phyloP scores from a whole-genome alignment of 257 asterid species.

The Leonotis leonurus region DNA sequence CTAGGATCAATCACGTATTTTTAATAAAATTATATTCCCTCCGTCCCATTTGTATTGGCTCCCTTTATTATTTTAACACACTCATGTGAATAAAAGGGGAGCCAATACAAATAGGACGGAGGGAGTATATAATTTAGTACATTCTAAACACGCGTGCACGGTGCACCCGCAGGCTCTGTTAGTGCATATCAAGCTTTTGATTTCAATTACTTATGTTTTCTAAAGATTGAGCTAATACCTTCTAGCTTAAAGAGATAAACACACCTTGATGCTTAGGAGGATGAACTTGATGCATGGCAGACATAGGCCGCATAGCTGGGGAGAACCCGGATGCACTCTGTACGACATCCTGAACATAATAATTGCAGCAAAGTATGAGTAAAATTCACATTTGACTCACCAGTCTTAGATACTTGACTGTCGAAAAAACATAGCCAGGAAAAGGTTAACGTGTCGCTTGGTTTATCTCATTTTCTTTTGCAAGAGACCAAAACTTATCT shows the following conservation, averaged over 20 bases:
- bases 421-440: neutral
- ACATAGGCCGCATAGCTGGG: conserved; percentile 44
- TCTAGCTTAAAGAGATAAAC: conserved; percentile 24
- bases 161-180: neutral
- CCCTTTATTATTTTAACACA: no score
- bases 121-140: no score
- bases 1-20: neutral
- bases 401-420: neutral
- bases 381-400: conserved; percentile 9
- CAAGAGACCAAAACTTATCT: neutral
- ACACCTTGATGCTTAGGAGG: conserved; percentile 76
- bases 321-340: conserved; percentile 54
- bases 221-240: neutral
- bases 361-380: neutral
- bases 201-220: neutral
- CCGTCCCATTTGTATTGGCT: no score
- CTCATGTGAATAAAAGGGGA: no score
- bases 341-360: conserved; percentile 33
- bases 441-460: neutral
- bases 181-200: neutral
- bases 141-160: neutral
- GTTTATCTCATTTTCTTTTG: neutral
- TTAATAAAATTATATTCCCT: no score
- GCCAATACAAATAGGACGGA: no score
- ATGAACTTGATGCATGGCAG: conserved; percentile 46